Conservation (phyloP, 768 basidiomycete species). For the Pleurotus citrinopileatus region DNA sequence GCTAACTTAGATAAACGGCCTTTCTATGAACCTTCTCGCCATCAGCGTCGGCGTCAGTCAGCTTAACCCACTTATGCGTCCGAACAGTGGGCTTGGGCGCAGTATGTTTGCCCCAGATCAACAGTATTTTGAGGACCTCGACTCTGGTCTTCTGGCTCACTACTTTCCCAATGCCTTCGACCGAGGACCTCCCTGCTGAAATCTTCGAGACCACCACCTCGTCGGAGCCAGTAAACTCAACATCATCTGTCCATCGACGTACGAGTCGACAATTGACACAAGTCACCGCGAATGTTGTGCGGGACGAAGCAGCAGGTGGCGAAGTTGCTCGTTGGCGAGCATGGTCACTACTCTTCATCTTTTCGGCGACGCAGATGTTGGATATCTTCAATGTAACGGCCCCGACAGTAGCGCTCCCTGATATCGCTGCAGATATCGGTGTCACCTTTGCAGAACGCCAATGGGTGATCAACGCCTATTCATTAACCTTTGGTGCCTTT, state of each 20-base stretch:
- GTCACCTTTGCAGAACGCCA: conserved; percentile 18
- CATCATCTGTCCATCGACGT: not conserved
- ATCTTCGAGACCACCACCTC: not conserved
- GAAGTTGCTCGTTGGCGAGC: conserved; percentile 8
- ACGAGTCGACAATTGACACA: not conserved
- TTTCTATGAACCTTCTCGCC: not conserved
- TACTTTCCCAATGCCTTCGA: not conserved
- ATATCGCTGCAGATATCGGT: conserved; percentile 17
- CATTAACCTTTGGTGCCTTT: conserved; percentile 37
- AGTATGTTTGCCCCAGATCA: not conserved
- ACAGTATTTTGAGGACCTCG: not conserved
- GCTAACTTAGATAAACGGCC: not conserved
- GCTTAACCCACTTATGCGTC: not conserved
- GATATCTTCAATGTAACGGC: conserved; percentile 40
- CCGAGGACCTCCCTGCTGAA: not conserved
- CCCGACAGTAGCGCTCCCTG: conserved; percentile 32
- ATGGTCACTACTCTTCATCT: conserved; percentile 21
- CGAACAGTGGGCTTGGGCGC: not conserved
- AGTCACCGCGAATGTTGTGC: not conserved
- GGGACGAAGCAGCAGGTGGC: not conserved
- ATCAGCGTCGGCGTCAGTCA: not conserved
- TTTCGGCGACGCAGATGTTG: conserved; percentile 35
- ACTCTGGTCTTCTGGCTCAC: not conserved
- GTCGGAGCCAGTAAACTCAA: not conserved
- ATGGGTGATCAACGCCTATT: conserved; percentile 37